Conservation (phyloP, 306 rosid genomes). For the Pueraria montana region DNA sequence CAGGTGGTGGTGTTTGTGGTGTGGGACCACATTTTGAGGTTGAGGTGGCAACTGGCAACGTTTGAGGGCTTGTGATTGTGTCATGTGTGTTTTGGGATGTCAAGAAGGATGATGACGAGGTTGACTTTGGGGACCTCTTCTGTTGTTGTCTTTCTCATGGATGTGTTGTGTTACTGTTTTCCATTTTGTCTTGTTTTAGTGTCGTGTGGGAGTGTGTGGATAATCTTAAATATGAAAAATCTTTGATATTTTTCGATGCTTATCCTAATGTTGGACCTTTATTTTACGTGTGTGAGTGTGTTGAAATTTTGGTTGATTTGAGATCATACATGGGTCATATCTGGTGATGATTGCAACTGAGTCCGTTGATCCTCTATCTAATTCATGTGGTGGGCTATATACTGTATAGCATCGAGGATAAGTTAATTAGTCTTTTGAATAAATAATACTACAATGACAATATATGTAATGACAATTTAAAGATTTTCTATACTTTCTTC, state of each 20-base stretch:
- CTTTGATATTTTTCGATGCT: background rate
- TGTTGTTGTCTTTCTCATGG: background rate
- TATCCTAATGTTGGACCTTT: background rate
- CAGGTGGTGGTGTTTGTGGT: background rate
- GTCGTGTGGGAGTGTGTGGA: background rate
- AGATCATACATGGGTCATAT: background rate
- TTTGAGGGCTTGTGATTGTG: slow-evolving; percentile 9
- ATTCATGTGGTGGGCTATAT: background rate
- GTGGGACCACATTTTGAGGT: background rate
- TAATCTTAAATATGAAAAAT: slow-evolving; percentile 10
- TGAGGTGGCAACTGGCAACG: slow-evolving; percentile 47
- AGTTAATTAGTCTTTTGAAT: background rate
- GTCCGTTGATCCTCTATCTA: background rate
- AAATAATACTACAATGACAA: too few species aligned
- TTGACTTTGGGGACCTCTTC: slow-evolving; percentile 24
- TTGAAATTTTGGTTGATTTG: background rate
- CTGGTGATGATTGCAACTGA: background rate
- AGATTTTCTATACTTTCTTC: too few species aligned
- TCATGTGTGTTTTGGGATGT: slow-evolving; percentile 19
- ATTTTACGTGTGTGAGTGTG: background rate
- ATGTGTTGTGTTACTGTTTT: background rate
- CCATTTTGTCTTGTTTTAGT: slow-evolving; percentile 28
- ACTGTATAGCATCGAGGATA: background rate
- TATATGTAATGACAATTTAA: too few species aligned
- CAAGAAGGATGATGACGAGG: slow-evolving; percentile 34